A percentile compares a stretch with the other conserved stretches of the same genome.
phyloP scores from a whole-genome alignment of 1,139 yeast genomes.

The Debaryomyces robertsiae region DNA sequence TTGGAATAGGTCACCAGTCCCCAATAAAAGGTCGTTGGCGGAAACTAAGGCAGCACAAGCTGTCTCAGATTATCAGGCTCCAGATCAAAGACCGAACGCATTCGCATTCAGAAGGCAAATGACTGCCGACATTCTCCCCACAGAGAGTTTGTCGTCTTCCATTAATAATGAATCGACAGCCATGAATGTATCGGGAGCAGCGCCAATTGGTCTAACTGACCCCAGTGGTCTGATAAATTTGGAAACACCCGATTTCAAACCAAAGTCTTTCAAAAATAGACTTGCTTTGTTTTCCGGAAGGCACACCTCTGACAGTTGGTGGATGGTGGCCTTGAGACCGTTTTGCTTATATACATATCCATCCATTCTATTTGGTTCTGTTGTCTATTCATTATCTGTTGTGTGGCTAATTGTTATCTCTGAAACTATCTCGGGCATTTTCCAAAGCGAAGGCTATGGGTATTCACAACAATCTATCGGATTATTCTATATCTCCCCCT shows the following conservation, averaged over 20 bases:
- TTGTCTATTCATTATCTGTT: slow-evolving; percentile 58
- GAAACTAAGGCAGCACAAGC: slow-evolving; percentile 54
- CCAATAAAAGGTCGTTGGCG: slow-evolving; percentile 48
- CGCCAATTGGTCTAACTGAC: slow-evolving; percentile 25
- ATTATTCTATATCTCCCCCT: slow-evolving; percentile 59
- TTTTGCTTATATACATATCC: slow-evolving; percentile 56
- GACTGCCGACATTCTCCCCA: slow-evolving; percentile 21
- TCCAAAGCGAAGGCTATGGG: slow-evolving; percentile 46
- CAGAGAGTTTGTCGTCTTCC: slow-evolving; percentile 24
- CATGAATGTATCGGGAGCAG: slow-evolving; percentile 6
- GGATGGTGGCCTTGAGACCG: slow-evolving; percentile 61
- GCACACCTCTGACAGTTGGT: slow-evolving; percentile 53
- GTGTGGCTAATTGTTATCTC: slow-evolving; percentile 67
- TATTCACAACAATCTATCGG: slow-evolving; percentile 55
- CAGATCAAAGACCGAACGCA: slow-evolving; percentile 36
- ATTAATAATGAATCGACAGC: slow-evolving; percentile 14
- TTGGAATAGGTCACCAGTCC: slow-evolving; percentile 61
- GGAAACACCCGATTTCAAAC: slow-evolving; percentile 2
- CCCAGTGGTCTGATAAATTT: neutral
- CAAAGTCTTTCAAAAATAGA: slow-evolving; percentile 20
- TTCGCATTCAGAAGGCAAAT: slow-evolving; percentile 30
- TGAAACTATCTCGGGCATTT: slow-evolving; percentile 56
- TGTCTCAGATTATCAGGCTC: slow-evolving; percentile 33
- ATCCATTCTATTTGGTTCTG: slow-evolving; percentile 53
- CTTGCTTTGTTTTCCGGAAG: slow-evolving; percentile 44